A percentile compares a stretch with the other conserved stretches of the same genome.
phyloP scores from a whole-genome alignment of 805 yeast species.

The Candida sonorensis region DNA sequence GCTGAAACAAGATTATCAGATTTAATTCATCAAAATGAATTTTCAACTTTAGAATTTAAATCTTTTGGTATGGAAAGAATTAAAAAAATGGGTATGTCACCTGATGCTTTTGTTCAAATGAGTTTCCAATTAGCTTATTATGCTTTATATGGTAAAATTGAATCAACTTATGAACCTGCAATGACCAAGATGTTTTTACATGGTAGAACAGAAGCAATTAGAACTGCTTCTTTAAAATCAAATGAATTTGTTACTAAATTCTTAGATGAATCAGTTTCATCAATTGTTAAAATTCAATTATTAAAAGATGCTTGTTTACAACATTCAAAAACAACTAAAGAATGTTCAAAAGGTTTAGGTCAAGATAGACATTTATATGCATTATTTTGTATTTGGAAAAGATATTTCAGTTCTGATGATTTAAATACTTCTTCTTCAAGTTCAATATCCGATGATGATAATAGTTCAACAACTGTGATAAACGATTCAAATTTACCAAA shows the following conservation, averaged over 20 bases:
- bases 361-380: slow-evolving; percentile 91
- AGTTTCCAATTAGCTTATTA: slow-evolving; percentile 89
- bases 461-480: no score
- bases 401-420: slow-evolving; percentile 35
- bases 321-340: slow-evolving; percentile 62
- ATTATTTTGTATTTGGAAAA: slow-evolving; percentile 79
- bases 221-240: slow-evolving; percentile 77
- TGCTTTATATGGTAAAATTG: slow-evolving; percentile 87
- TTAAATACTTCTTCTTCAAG: slow-evolving; percentile 7
- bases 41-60: slow-evolving; percentile 70
- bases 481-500: no score
- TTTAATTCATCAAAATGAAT: slow-evolving; percentile 83
- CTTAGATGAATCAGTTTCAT: slow-evolving; percentile 57
- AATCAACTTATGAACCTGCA: slow-evolving; percentile 93
- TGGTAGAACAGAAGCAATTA: slow-evolving; percentile 89
- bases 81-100: slow-evolving; percentile 80
- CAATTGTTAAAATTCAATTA: slow-evolving; percentile 50
- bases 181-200: slow-evolving; percentile 86
- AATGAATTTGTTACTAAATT: slow-evolving; percentile 78
- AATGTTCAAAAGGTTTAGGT: slow-evolving; percentile 74
- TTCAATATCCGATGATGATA: slow-evolving; percentile 27
- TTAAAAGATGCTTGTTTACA: slow-evolving; percentile 63
- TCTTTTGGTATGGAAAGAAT: slow-evolving; percentile 69
- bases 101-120: slow-evolving; percentile 94
- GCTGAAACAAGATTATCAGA: slow-evolving; percentile 88